A percentile compares a stretch with the other conserved stretches of the same genome.
Evolutionary conservation across 2,329 filamentous ascomycete species (phyloP).

Genomic region (Scedosporium minutisporum): DNA sequence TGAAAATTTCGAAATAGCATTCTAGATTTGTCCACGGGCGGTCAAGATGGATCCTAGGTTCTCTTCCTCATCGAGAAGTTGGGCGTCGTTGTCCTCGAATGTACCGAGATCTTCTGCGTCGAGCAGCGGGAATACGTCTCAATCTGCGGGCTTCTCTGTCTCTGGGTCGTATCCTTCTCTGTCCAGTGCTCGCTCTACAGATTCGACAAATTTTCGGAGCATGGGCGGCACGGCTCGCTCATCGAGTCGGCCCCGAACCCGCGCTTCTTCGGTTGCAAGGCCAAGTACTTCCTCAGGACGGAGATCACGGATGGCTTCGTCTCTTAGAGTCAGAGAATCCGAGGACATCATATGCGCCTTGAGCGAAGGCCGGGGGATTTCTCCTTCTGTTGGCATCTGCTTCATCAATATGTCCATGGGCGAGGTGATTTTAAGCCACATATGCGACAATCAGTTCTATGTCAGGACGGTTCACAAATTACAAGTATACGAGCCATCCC

Average conservation of each 20-base stretch:
- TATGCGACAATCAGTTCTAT: constrained; percentile 89
- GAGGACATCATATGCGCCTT: constrained; percentile 82
- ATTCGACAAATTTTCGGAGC: constrained; percentile 4
- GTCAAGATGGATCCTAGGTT: not conserved
- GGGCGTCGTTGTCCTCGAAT: not conserved
- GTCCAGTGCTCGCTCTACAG: not conserved
- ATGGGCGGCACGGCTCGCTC: not conserved
- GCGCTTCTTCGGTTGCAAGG: constrained; percentile 11
- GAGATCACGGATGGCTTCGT: constrained; percentile 30
- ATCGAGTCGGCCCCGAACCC: constrained; percentile 7
- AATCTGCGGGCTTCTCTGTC: not conserved
- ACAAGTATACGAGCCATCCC: constrained; percentile 66
- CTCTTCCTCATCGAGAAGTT: not conserved
- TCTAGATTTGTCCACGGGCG: not conserved
- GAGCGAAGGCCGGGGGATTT: constrained; percentile 77
- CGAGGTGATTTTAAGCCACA: constrained; percentile 78
- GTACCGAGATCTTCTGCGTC: not conserved
- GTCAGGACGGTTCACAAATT: constrained; percentile 82
- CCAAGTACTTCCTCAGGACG: constrained; percentile 34
- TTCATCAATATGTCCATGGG: constrained; percentile 81
- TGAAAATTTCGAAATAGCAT: too few relatives aligned
- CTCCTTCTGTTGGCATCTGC: constrained; percentile 73
- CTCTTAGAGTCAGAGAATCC: constrained; percentile 35
- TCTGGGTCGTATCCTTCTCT: not conserved
- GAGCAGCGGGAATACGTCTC: not conserved